A percentile compares a stretch with the other conserved stretches of the same genome.
These are phyloP conservation scores for Allomyces macrogynus DNA, from an alignment of 192 early-diverging fungal species.

Conservation along the genomic window DNA sequence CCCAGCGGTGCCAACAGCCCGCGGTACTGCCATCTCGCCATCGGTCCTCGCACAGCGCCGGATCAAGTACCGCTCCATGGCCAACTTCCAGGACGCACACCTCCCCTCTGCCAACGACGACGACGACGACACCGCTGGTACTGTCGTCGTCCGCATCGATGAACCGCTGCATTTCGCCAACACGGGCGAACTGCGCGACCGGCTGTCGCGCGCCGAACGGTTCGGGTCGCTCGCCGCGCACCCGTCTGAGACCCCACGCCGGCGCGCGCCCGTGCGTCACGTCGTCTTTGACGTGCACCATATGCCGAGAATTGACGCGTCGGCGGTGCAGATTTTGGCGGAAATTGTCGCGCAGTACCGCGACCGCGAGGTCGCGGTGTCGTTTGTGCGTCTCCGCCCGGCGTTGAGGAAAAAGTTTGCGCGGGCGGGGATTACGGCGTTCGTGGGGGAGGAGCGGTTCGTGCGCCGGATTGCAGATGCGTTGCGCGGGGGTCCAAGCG, in stretches of 20 bases:
- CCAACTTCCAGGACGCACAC: no score
- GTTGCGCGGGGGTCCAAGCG: no score
- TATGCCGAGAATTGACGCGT: conserved; percentile 79
- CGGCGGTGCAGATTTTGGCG: conserved; percentile 66
- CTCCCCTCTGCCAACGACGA: conserved; percentile 22
- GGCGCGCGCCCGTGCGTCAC: conserved; percentile 38
- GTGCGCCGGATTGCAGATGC: no score
- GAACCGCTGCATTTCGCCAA: conserved; percentile 96
- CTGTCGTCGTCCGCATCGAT: conserved; percentile 70
- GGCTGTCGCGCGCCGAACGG: conserved; percentile 75
- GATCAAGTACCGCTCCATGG: no score
- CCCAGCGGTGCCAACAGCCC: conserved; percentile 7
- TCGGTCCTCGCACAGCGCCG: no score
- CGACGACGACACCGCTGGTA: conserved; percentile 48
- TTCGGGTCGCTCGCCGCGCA: conserved; percentile 89
- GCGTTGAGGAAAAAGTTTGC: conserved; percentile 46
- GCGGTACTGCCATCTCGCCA: background rate
- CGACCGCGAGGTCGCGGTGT: conserved; percentile 59
- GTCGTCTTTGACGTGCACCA: conserved; percentile 84
- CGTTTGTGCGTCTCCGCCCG: conserved; percentile 73
- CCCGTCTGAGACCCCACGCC: conserved; percentile 73
- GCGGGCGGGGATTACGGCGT: conserved; percentile 38
- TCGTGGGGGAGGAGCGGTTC: no score
- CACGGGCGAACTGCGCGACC: conserved; percentile 84
- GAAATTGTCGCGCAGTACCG: conserved; percentile 80